Conservation (phyloP, 352 stramenopile species). For the Phytopythium helicoides region DNA sequence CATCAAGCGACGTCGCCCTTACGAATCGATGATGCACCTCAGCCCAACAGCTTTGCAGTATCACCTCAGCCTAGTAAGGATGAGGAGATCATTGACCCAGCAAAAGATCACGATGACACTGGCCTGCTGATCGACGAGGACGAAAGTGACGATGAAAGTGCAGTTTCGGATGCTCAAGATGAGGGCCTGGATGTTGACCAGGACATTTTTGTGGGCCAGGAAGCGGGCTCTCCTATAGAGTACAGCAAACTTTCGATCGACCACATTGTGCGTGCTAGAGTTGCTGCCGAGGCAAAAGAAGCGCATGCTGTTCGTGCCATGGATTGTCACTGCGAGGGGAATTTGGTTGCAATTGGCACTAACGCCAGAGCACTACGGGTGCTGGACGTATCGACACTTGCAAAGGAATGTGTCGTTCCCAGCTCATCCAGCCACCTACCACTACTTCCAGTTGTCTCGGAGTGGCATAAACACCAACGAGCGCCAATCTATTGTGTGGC, state of each 20-base stretch:
- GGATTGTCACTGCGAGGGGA: conserved; percentile 33
- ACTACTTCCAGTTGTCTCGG: conserved; percentile 45
- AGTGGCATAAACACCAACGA: conserved; percentile 62
- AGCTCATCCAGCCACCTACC: conserved; percentile 25
- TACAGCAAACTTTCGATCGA: conserved; percentile 45
- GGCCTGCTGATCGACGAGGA: not conserved
- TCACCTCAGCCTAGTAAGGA: no score
- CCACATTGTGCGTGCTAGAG: conserved; percentile 35
- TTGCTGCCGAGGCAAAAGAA: conserved; percentile 56
- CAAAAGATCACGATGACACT: not conserved
- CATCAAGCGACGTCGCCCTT: not conserved
- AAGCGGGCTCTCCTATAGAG: not conserved
- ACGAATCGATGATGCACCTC: no score
- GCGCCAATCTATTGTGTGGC: conserved; percentile 53
- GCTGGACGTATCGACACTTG: conserved; percentile 37
- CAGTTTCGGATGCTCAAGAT: not conserved
- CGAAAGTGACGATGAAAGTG: not conserved
- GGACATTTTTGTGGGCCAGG: not conserved
- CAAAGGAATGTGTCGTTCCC: conserved; percentile 5
- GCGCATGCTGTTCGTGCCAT: conserved; percentile 55
- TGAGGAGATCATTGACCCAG: not conserved
- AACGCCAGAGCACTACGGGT: conserved; percentile 57
- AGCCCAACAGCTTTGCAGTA: no score
- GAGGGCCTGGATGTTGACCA: not conserved
- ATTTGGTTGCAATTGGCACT: conserved; percentile 53